These are phyloP conservation scores for Sesbania bispinosa DNA, from an alignment of 306 rosid species.

Conservation along the genomic window DNA sequence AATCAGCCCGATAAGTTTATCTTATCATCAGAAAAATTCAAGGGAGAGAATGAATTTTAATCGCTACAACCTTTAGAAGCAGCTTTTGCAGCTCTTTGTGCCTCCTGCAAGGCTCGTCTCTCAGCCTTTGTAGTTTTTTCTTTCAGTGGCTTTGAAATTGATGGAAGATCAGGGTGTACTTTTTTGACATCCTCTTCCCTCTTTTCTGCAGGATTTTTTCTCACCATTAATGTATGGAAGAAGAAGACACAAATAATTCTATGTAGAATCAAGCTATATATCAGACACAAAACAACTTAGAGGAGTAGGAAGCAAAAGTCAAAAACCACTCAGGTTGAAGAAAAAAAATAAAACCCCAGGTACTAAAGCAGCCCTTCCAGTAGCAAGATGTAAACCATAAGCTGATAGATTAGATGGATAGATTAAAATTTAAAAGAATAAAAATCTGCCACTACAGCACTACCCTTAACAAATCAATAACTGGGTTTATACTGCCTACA, in stretches of 20 bases:
- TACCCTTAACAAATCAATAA: neutral
- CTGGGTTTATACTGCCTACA: neutral
- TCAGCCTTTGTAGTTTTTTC: slow-evolving; percentile 73
- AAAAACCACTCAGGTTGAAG: neutral
- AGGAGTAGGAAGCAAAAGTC: neutral
- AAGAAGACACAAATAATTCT: neutral
- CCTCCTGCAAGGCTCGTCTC: slow-evolving; percentile 85
- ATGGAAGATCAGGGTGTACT: slow-evolving; percentile 25
- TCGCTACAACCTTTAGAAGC: slow-evolving; percentile 53
- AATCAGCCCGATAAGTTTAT: neutral
- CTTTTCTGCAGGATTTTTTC: slow-evolving; percentile 49
- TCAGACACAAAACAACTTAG: neutral
- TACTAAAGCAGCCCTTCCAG: neutral
- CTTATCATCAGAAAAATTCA: neutral
- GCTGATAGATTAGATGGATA: neutral
- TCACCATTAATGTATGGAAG: neutral
- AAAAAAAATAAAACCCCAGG: neutral
- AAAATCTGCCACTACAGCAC: neutral
- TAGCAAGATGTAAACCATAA: neutral
- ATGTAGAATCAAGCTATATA: slow-evolving; percentile 4
- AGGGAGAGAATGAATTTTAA: neutral
- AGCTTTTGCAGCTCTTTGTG: slow-evolving; percentile 84
- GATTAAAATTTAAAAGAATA: neutral
- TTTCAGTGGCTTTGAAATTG: slow-evolving; percentile 47
- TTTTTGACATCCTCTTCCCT: slow-evolving; percentile 34